Evolutionary conservation across 805 yeast genomes (phyloP).

Genomic region (Yueomyces sp.): DNA sequence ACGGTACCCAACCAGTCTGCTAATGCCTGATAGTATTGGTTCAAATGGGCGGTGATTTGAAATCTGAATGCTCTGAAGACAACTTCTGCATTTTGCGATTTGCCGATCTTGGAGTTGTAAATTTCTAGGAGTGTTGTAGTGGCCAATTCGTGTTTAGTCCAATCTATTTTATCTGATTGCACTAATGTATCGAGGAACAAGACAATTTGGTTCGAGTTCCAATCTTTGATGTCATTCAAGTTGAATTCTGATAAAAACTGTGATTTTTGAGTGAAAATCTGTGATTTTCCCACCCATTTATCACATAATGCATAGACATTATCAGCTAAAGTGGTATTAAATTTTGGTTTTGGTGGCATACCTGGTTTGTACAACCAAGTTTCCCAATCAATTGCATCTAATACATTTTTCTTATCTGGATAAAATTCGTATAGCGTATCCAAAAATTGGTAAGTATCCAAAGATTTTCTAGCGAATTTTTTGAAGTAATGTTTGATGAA

Average conservation of each 20-base stretch:
- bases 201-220: slow-evolving; percentile 65
- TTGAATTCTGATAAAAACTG: slow-evolving; percentile 27
- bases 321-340: slow-evolving; percentile 69
- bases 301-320: slow-evolving; percentile 53
- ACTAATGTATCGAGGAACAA: slow-evolving; percentile 64
- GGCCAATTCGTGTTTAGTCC: slow-evolving; percentile 23
- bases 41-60: slow-evolving; percentile 41
- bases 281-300: slow-evolving; percentile 42
- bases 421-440: slow-evolving; percentile 63
- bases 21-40: slow-evolving; percentile 34
- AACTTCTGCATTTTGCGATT: slow-evolving; percentile 67
- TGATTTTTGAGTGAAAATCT: slow-evolving; percentile 2
- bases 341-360: slow-evolving; percentile 76
- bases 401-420: slow-evolving; percentile 31
- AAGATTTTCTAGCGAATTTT: slow-evolving; percentile 52
- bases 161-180: slow-evolving; percentile 29
- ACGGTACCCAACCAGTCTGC: slow-evolving; percentile 84
- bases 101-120: slow-evolving; percentile 31
- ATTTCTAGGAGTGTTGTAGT: slow-evolving; percentile 24
- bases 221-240: slow-evolving; percentile 36
- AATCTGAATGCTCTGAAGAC: slow-evolving; percentile 65
- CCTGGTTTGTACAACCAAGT: slow-evolving; percentile 75
- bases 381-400: slow-evolving; percentile 73
- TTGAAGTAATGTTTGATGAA: slow-evolving; percentile 68
- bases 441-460: slow-evolving; percentile 72